Conservation (phyloP, 139 green algal species). For the Desmodesmus armatus region DNA sequence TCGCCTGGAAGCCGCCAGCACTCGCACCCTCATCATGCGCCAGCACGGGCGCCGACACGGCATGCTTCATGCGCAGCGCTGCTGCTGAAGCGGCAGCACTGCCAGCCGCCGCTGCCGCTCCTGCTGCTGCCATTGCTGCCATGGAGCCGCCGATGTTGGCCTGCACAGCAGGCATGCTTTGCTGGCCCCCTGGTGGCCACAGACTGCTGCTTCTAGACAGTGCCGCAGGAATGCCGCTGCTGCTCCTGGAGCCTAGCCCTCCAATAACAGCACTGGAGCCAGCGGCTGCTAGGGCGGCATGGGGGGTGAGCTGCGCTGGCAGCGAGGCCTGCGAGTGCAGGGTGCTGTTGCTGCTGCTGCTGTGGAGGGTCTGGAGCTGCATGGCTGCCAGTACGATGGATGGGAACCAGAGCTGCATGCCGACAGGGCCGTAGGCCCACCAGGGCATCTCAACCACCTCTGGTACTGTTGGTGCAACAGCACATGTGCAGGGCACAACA, state of each 20-base stretch:
- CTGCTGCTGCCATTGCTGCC: neutral
- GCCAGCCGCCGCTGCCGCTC: neutral
- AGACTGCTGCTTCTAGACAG: neutral
- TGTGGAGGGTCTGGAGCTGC: neutral
- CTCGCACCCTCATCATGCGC: neutral
- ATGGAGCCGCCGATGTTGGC: neutral
- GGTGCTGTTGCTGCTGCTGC: conserved; percentile 22
- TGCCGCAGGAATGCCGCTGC: neutral
- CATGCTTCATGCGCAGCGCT: conserved; percentile 12
- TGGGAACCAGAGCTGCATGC: conserved; percentile 97
- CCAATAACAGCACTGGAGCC: neutral
- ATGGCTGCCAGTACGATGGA: conserved; percentile 60
- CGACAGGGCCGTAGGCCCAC: conserved; percentile 93
- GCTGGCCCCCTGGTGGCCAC: neutral
- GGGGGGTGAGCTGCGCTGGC: conserved; percentile 9
- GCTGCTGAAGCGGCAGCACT: conserved; percentile 6
- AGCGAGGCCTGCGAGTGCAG: conserved; percentile 4
- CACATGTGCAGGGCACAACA: neutral
- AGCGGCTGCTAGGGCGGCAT: neutral
- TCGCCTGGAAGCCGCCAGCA: conserved; percentile 11
- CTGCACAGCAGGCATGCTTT: neutral
- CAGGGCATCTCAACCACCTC: conserved; percentile 91
- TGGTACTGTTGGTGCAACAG: neutral
- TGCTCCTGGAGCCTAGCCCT: neutral
- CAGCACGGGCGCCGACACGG: conserved; percentile 27